Evolutionary conservation across 805 yeast genomes (phyloP).

Genomic region (Komagataella pseudopastoris): DNA sequence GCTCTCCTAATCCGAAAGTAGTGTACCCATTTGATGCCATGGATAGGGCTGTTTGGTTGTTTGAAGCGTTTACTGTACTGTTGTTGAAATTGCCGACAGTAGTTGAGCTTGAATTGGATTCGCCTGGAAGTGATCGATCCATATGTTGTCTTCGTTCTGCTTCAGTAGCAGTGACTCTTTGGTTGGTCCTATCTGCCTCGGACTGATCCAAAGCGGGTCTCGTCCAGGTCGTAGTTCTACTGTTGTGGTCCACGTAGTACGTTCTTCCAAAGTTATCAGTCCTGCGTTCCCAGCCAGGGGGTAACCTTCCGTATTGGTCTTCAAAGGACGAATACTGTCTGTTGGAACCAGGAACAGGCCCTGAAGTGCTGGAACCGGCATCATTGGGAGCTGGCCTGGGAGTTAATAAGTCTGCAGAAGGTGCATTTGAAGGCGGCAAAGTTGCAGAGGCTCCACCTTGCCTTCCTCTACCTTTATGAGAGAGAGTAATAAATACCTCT

Average conservation of each 20-base stretch:
- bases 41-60: conserved; percentile 28
- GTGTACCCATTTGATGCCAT: conserved; percentile 77
- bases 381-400: conserved; percentile 5
- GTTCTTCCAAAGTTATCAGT: conserved; percentile 97
- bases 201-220: conserved; percentile 79
- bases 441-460: conserved; percentile 9
- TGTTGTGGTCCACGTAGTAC: conserved; percentile 94
- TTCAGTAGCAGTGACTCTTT: conserved; percentile 59
- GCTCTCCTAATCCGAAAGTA: conserved; percentile 90
- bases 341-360: conserved; percentile 9
- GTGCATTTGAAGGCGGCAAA: conserved; percentile 8
- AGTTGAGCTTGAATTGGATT: conserved; percentile 11
- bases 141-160: conserved; percentile 86
- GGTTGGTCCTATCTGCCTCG: conserved; percentile 52
- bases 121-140: conserved; percentile 79
- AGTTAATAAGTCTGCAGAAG: conserved; percentile 8
- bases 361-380: not conserved
- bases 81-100: conserved; percentile 14
- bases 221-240: conserved; percentile 98
- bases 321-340: conserved; percentile 88
- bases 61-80: conserved; percentile 23
- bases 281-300: conserved; percentile 98
- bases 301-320: conserved; percentile 92
- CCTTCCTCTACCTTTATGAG: conserved; percentile 23
- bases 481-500: conserved; percentile 65